phyloP scores from a whole-genome alignment of 805 yeast genomes.

The Danielozyma ontarioensis region DNA sequence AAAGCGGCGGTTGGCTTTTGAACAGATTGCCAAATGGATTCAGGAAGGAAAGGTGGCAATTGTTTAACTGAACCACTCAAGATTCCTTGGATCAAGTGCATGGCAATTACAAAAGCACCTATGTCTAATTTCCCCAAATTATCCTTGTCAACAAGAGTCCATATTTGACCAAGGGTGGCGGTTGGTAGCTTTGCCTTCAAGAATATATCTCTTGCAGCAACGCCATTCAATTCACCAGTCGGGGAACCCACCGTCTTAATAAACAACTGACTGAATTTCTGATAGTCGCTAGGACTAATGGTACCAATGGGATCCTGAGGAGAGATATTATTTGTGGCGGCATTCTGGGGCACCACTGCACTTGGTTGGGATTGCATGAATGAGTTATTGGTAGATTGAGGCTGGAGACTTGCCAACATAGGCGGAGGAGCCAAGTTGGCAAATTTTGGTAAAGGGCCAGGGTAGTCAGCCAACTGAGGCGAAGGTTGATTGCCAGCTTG shows the following conservation, averaged over 20 bases:
- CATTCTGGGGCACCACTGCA: slow-evolving; percentile 30
- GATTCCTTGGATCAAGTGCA: slow-evolving; percentile 87
- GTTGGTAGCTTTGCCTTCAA: slow-evolving; percentile 84
- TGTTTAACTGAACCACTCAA: slow-evolving; percentile 60
- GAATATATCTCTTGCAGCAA: slow-evolving; percentile 80
- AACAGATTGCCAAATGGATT: slow-evolving; percentile 36
- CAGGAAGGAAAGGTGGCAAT: slow-evolving; percentile 43
- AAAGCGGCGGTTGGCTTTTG: slow-evolving; percentile 2
- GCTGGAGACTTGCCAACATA: slow-evolving; percentile 20
- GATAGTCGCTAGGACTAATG: slow-evolving; percentile 52
- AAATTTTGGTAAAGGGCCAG: slow-evolving; percentile 66
- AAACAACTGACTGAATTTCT: slow-evolving; percentile 67
- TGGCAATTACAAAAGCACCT: slow-evolving; percentile 82
- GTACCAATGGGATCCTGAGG: slow-evolving; percentile 43
- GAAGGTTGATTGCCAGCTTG: slow-evolving; percentile 64
- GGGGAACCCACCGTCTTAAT: slow-evolving; percentile 58
- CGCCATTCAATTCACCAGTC: slow-evolving; percentile 59
- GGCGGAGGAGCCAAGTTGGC: slow-evolving; percentile 19
- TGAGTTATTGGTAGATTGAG: slow-evolving; percentile 34
- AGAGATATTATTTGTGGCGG: slow-evolving; percentile 27
- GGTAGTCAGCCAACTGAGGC: slow-evolving; percentile 45
- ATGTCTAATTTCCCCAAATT: slow-evolving; percentile 68
- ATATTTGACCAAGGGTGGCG: slow-evolving; percentile 72
- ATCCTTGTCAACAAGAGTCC: slow-evolving; percentile 81
- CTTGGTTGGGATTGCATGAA: slow-evolving; percentile 39